phyloP scores from a whole-genome alignment of 495 filamentous ascomycete species.

The Aspergillus affinis region DNA sequence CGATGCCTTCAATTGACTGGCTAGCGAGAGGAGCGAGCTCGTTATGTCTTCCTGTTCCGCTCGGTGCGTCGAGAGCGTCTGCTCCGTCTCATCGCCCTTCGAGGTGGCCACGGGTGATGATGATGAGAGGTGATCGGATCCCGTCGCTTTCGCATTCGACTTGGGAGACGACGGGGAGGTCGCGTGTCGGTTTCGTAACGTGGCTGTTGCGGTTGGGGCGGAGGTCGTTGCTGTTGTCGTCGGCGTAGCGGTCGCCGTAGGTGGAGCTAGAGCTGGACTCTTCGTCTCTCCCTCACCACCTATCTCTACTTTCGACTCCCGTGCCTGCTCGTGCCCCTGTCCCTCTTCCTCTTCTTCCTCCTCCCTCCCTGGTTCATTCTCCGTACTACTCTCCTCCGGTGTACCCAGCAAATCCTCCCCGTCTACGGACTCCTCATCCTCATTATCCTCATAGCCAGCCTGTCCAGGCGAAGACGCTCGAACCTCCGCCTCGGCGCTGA shows the following conservation, averaged over 20 bases:
- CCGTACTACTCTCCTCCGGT: constrained; percentile 25
- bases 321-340: background rate
- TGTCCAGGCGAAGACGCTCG: constrained; percentile 5
- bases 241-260: constrained; percentile 6
- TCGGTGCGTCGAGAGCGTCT: constrained; percentile 69
- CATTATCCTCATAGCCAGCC: constrained; percentile 22
- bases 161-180: constrained; percentile 17
- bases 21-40: constrained; percentile 72
- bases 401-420: constrained; percentile 39
- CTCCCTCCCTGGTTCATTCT: constrained; percentile 5
- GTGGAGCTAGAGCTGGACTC: background rate
- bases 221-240: constrained; percentile 21
- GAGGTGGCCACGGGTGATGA: constrained; percentile 19
- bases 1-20: constrained; percentile 72
- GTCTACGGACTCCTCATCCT: constrained; percentile 35
- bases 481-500: constrained; percentile 25
- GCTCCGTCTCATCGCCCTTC: constrained; percentile 54
- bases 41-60: constrained; percentile 84
- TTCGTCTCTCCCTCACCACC: constrained; percentile 1
- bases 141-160: constrained; percentile 23
- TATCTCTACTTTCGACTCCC: background rate
- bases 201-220: constrained; percentile 17
- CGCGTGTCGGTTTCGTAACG: constrained; percentile 35
- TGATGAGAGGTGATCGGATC: constrained; percentile 15
- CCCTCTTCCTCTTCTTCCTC: constrained; percentile 8